These are phyloP conservation scores for Leishmania tarentolae DNA, from an alignment of 208 protist species.

Conservation along the genomic window DNA sequence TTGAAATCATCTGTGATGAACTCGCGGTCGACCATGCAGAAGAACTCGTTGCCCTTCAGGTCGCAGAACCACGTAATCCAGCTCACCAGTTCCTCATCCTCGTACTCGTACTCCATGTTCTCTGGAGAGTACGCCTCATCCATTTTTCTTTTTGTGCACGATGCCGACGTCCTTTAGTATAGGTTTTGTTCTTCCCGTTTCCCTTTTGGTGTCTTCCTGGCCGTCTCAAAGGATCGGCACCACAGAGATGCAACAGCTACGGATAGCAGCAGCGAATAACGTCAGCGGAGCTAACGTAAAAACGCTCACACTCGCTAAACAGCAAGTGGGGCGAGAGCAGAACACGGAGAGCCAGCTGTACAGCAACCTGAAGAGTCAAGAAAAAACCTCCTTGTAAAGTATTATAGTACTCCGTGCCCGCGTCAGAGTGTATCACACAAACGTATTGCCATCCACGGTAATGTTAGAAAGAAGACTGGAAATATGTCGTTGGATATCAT, in stretches of 20 bases:
- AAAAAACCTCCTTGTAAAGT: no score
- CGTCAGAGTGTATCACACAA: neutral
- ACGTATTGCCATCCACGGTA: neutral
- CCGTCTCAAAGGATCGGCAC: neutral
- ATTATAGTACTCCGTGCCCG: neutral
- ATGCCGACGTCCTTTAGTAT: no score
- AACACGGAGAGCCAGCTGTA: neutral
- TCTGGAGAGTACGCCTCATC: constrained; percentile 54
- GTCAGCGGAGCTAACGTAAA: neutral
- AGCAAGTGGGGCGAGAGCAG: neutral
- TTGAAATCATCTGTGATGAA: constrained; percentile 99
- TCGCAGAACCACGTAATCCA: constrained; percentile 98
- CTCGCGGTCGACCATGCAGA: constrained; percentile 96
- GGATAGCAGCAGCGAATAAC: neutral
- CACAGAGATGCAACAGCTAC: neutral
- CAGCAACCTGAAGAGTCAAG: neutral
- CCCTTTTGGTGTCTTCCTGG: neutral
- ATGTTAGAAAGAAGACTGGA: neutral
- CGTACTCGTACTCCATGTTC: constrained; percentile 61
- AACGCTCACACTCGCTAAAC: neutral
- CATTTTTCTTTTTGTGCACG: constrained; percentile 8
- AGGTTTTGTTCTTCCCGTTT: neutral
- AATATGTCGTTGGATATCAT: neutral
- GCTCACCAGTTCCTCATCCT: constrained; percentile 92
- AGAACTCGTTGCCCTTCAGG: constrained; percentile 98